These are phyloP conservation scores for Jaltomata sinuosa DNA, from an alignment of 257 asterid genomes.

Conservation along the genomic window DNA sequence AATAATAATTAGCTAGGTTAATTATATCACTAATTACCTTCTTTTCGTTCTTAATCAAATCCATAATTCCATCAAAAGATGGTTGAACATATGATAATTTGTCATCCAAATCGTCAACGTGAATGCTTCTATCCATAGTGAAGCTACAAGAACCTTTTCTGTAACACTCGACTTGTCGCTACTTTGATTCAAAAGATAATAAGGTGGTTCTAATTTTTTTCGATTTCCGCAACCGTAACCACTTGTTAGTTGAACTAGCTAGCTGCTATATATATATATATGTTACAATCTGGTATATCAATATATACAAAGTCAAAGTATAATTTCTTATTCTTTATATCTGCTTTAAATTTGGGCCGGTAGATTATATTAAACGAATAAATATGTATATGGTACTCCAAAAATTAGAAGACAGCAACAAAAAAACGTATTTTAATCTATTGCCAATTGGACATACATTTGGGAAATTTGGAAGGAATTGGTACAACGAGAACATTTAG, in stretches of 20 bases:
- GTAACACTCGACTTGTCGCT: neutral
- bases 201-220: neutral
- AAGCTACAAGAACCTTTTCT: neutral
- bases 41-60: neutral
- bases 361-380: neutral
- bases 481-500: too few species aligned
- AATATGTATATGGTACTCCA: too few species aligned
- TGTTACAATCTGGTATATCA: neutral
- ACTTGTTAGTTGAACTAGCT: neutral
- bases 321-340: neutral
- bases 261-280: neutral
- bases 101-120: neutral
- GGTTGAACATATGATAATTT: neutral
- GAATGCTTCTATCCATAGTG: neutral
- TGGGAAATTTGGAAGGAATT: too few species aligned
- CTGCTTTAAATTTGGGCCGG: neutral
- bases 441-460: neutral
- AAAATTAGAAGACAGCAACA: neutral
- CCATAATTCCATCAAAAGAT: neutral
- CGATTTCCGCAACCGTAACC: neutral
- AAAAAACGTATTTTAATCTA: neutral
- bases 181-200: neutral
- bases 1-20: neutral
- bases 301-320: neutral
- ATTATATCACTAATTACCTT: neutral